Evolutionary conservation across 345 rosid genomes (phyloP).

Genomic region (Linum trigynum): DNA sequence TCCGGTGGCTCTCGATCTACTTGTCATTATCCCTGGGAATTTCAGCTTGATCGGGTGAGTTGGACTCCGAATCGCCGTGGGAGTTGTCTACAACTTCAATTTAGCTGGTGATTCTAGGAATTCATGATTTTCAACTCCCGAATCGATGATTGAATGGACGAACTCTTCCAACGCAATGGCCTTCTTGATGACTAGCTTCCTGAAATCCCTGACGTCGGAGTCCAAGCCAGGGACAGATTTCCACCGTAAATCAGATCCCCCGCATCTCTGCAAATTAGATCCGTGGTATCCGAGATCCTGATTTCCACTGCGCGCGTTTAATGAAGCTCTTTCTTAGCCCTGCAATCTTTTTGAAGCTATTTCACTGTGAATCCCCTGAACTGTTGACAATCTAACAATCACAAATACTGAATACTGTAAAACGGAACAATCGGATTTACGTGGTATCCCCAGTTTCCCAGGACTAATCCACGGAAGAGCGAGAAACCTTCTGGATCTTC

Average conservation of each 20-base stretch:
- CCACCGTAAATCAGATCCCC: conserved; percentile 38
- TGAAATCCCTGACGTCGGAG: conserved; percentile 41
- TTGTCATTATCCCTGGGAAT: conserved; percentile 1
- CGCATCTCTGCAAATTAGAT: conserved; percentile 28
- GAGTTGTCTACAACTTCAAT: no score
- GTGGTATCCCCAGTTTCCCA: no score
- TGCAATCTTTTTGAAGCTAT: no score
- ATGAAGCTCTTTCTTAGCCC: no score
- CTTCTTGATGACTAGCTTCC: conserved; percentile 25
- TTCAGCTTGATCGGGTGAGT: conserved; percentile 16
- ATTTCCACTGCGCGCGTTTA: conserved; percentile 35
- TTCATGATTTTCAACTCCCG: background rate
- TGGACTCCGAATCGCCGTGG: conserved; percentile 3
- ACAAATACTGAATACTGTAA: no score
- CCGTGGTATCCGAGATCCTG: conserved; percentile 27
- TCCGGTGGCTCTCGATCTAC: conserved; percentile 1
- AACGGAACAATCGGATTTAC: no score
- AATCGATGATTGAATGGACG: background rate
- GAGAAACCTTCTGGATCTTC: no score
- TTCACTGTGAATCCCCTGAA: conserved; percentile 17
- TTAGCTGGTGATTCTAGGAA: no score
- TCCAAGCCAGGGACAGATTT: conserved; percentile 52
- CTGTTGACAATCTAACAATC: no score
- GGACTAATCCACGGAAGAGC: no score
- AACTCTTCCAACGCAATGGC: background rate